Evolutionary conservation across 495 filamentous ascomycete genomes (phyloP), one percentile per base, ranked within the genome.

Genomic region (Hypoxylon fragiforme): DNA sequence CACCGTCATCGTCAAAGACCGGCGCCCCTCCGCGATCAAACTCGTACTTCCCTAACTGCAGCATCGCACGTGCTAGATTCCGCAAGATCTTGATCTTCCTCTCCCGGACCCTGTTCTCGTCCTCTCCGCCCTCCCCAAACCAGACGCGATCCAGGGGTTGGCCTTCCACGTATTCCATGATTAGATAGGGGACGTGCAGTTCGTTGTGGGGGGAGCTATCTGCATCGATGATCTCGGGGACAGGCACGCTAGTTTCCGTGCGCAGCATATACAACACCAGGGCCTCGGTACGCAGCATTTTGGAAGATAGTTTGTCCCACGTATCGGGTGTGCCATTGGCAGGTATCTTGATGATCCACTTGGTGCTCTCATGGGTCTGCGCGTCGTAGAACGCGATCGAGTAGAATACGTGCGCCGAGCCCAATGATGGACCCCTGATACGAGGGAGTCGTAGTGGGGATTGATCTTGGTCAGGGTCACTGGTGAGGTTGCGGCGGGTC

Each of bases 281-380:
- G 8, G 63, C 55, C 38, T 66, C 63, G 18, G 48, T 41, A 14
- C 54, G 59, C 11, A 66, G 40, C 5, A 51, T 24, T 39, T 57
- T 50, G 2, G 59, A 19, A 16, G 43, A 57, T 7, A 50, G 18
- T n/a, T 19, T 31, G 44, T 63, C 54, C 59, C 54, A 65, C 1
- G 19, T 47, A 16, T 55, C 57, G 7, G 51, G 52, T 8, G 58
- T 62, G 19, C 58, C 58, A 20, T 56, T 49, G 19, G 34, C 18
- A 0, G 59, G 63, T 22, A 66, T 66, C 48, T 66, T 63, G 9
- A 62, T 45, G 1, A 63, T 51, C 59, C 59, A 66, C 35, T 52
- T 50, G 3, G 41, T 44, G 6, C 3, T 38, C n/a, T 55, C 31
- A 3, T 18, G 42, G 26, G n/a, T 24, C 26, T 36, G 28, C 12